These are phyloP conservation scores for Phytomonas sp. DNA, from an alignment of 208 protist genomes.

Conservation along the genomic window DNA sequence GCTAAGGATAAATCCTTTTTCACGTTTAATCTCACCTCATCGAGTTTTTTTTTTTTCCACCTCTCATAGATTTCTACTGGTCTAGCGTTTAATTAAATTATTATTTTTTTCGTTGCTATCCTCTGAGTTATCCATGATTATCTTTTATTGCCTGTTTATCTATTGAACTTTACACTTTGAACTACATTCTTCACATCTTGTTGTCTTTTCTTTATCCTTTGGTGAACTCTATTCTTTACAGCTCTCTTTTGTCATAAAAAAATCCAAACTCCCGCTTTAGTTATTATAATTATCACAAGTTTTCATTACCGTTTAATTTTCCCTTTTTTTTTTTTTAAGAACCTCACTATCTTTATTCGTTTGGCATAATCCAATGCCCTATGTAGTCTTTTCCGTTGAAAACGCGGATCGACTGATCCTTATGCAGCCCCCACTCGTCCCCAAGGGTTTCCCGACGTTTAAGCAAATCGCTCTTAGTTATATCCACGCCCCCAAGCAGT, in stretches of 20 bases:
- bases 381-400: conserved; percentile 78
- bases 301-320: conserved; percentile 4
- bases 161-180: neutral
- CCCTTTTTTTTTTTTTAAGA: neutral
- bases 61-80: neutral
- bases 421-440: conserved; percentile 44
- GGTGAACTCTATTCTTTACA: neutral
- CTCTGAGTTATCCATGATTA: neutral
- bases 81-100: neutral
- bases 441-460: conserved; percentile 29
- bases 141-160: neutral
- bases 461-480: conserved; percentile 80
- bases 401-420: conserved; percentile 79
- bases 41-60: neutral
- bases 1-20: neutral
- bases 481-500: conserved; percentile 74
- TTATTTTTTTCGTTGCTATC: neutral
- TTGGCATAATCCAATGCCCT: conserved; percentile 29
- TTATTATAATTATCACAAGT: neutral
- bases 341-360: neutral
- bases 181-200: neutral
- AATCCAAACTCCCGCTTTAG: neutral
- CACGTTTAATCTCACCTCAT: neutral
- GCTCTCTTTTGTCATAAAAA: conserved; percentile 8
- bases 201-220: neutral